Conservation (phyloP, 768 basidiomycete genomes). For the Pleurotus tuber-regium region DNA sequence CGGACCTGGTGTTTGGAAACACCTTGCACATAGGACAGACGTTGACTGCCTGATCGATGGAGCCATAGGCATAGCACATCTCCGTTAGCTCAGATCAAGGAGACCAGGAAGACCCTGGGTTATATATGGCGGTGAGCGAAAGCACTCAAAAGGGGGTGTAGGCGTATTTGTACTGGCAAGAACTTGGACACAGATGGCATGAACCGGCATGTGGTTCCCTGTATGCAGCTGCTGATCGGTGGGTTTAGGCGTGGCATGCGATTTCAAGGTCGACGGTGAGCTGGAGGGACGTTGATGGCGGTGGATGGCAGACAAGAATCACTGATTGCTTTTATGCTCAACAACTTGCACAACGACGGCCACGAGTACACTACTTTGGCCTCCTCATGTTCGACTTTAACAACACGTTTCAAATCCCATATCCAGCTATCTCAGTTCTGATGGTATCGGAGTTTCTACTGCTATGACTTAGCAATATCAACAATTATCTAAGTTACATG, state of each 20-base stretch:
- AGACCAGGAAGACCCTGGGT: conserved; percentile 15
- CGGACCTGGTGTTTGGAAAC: conserved; percentile 55
- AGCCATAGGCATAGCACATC: conserved; percentile 77
- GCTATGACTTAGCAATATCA: not conserved
- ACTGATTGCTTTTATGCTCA: not conserved
- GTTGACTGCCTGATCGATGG: conserved; percentile 62
- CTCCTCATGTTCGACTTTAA: too few species aligned
- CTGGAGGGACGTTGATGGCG: not conserved
- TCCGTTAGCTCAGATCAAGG: conserved; percentile 25
- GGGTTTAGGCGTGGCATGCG: conserved; percentile 11
- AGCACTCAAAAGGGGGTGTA: conserved; percentile 26
- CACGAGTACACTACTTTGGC: too few species aligned
- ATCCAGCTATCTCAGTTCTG: not conserved
- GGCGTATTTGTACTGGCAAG: conserved; percentile 38
- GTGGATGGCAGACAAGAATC: not conserved
- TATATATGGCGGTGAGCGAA: conserved; percentile 4
- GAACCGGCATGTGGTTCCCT: conserved; percentile 12
- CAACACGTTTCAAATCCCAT: too few species aligned
- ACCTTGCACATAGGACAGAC: conserved; percentile 87
- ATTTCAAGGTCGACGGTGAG: too few species aligned
- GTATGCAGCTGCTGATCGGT: conserved; percentile 8
- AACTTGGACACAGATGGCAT: conserved; percentile 19
- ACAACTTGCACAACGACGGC: not conserved
- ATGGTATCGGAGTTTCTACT: too few species aligned
- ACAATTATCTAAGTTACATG: not conserved